phyloP scores from a whole-genome alignment of 495 filamentous ascomycete species.

The Geoglossum glabrum region DNA sequence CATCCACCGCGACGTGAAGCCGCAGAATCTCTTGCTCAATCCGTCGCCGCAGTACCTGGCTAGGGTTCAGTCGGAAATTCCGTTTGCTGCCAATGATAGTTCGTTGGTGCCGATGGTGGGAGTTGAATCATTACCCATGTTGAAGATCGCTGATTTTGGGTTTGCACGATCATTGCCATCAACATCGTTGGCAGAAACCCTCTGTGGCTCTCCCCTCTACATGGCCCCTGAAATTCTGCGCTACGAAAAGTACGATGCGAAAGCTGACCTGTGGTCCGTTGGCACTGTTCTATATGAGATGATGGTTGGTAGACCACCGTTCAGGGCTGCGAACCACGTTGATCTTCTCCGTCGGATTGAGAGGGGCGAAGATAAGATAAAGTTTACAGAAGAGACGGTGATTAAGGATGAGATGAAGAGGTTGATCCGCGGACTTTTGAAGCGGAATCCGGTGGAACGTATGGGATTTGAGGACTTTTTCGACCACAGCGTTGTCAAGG shows the following conservation, averaged over 20 bases:
- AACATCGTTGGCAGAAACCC: conserved; percentile 79
- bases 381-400: conserved; percentile 51
- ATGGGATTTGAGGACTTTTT: conserved; percentile 75
- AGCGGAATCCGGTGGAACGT: conserved; percentile 64
- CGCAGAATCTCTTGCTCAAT: conserved; percentile 82
- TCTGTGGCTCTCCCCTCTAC: conserved; percentile 95
- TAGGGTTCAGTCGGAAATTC: conserved; percentile 27
- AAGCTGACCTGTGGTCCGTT: conserved; percentile 92
- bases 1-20: conserved; percentile 93
- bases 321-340: conserved; percentile 82
- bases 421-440: conserved; percentile 62
- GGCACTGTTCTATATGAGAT: conserved; percentile 92
- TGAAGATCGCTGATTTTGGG: conserved; percentile 95
- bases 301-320: conserved; percentile 77
- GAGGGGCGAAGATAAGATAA: conserved; percentile 60
- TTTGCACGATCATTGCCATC: conserved; percentile 81
- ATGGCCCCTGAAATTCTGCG: conserved; percentile 97
- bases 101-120: conserved; percentile 66
- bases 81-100: conserved; percentile 45
- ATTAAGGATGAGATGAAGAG: conserved; percentile 61
- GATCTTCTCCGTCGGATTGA: conserved; percentile 86
- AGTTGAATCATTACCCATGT: conserved; percentile 71
- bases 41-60: conserved; percentile 52
- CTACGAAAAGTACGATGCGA: conserved; percentile 93
- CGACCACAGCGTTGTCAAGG: conserved; percentile 45